Percentiles rank a stretch among this genome's conserved stretches.
These are phyloP conservation scores for Podaxis sp. DNA, from an alignment of 768 basidiomycete species.

Conservation along the genomic window DNA sequence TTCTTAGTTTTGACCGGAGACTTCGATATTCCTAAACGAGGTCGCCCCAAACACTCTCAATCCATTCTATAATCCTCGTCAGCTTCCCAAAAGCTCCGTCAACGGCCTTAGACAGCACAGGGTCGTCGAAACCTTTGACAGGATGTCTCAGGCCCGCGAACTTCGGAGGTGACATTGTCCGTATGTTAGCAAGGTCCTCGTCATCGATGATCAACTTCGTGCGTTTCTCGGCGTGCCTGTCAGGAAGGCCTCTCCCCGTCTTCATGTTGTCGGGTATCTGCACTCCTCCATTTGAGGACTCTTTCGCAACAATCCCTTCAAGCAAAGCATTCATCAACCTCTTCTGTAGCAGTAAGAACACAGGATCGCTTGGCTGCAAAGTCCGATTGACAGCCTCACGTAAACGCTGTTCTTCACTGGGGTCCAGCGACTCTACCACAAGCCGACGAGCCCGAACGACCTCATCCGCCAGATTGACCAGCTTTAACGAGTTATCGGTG, in stretches of 20 bases:
- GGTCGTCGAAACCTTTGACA: conserved; percentile 72
- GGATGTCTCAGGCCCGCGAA: conserved; percentile 13
- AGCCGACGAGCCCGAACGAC: conserved; percentile 54
- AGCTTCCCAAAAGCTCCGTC: conserved; percentile 42
- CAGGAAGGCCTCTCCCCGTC: conserved; percentile 29
- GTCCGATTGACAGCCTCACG: conserved; percentile 65
- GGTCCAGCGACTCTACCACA: conserved; percentile 20
- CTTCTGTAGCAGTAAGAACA: conserved; percentile 61
- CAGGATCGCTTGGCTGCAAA: conserved; percentile 60
- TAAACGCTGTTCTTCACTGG: conserved; percentile 49
- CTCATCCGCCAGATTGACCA: conserved; percentile 74
- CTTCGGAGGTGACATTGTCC: not conserved
- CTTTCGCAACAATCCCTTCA: conserved; percentile 6
- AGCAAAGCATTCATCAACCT: conserved; percentile 48
- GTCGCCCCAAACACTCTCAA: conserved; percentile 54
- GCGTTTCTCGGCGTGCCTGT: conserved; percentile 22
- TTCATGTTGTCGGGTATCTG: conserved; percentile 34
- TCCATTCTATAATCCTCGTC: conserved; percentile 49
- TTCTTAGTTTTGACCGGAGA: not conserved
- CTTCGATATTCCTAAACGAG: conserved; percentile 23
- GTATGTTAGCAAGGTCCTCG: not conserved
- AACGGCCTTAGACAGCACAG: conserved; percentile 45
- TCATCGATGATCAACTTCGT: conserved; percentile 19
- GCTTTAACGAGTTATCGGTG: conserved; percentile 41
- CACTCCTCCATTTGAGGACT: not conserved